Conservation (phyloP, 108 stramenopile genomes). For the Nitzschia inconspicua region DNA sequence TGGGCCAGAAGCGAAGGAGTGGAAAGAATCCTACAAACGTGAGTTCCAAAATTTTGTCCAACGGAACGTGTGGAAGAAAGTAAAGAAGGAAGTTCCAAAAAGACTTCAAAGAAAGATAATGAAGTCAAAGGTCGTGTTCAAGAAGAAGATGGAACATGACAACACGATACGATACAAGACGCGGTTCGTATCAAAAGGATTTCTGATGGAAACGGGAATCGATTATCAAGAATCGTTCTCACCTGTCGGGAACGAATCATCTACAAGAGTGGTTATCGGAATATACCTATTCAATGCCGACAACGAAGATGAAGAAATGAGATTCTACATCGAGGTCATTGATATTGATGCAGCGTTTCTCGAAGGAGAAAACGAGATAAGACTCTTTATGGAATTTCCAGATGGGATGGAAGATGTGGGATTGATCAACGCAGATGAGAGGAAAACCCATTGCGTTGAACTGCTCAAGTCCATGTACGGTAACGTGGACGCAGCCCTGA, state of each 20-base stretch:
- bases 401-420: slow-evolving; percentile 4
- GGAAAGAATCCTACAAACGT: too few relatives aligned
- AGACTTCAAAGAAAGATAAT: too few relatives aligned
- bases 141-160: slow-evolving; percentile 11
- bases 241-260: background rate
- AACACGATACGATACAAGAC: background rate
- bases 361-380: slow-evolving; percentile 3
- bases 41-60: too few relatives aligned
- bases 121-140: too few relatives aligned
- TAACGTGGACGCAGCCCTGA: background rate
- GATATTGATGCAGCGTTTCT: slow-evolving; percentile 26
- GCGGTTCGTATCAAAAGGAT: slow-evolving; percentile 1
- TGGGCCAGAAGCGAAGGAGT: too few relatives aligned
- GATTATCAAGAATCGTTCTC: too few relatives aligned
- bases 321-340: slow-evolving; percentile 1
- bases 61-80: too few relatives aligned
- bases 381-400: too few relatives aligned
- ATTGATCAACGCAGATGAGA: too few relatives aligned
- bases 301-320: too few relatives aligned
- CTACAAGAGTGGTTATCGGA: background rate
- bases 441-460: background rate
- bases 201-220: slow-evolving; percentile 10
- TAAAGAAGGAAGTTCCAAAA: too few relatives aligned
- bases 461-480: slow-evolving; percentile 14
- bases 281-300: background rate